Evolutionary conservation across 257 asterid species (phyloP).

Genomic region (Misopates orontium): DNA sequence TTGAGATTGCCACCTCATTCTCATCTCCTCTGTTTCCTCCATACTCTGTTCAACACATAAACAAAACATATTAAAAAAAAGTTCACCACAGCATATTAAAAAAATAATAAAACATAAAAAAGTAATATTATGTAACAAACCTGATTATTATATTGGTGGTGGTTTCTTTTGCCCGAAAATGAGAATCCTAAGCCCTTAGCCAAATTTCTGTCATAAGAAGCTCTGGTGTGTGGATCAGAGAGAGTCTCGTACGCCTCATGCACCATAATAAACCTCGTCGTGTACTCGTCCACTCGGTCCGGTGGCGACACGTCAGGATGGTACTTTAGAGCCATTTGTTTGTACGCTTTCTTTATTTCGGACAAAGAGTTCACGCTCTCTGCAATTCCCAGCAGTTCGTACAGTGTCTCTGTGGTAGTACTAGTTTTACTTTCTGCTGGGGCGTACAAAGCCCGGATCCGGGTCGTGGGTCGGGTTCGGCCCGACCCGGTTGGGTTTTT

Average conservation of each 20-base stretch:
- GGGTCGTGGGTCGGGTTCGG: conserved; percentile 2
- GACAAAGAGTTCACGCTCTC: conserved; percentile 18
- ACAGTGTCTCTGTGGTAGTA: conserved; percentile 23
- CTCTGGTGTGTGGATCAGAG: conserved; percentile 31
- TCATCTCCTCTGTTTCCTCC: not conserved
- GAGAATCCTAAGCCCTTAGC: not conserved
- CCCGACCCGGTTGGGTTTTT: not conserved
- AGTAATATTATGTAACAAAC: not conserved
- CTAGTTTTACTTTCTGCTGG: not conserved
- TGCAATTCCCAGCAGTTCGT: conserved; percentile 34
- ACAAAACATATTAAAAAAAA: not conserved
- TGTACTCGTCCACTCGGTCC: conserved; percentile 31
- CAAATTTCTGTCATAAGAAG: conserved; percentile 32
- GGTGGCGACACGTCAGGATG: conserved; percentile 42
- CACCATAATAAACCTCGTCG: conserved; percentile 32
- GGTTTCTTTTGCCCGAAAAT: not conserved
- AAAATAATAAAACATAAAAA: not conserved
- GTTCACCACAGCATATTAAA: not conserved
- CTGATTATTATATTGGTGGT: not conserved
- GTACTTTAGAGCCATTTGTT: conserved; percentile 34
- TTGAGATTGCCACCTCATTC: not conserved
- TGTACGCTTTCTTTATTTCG: conserved; percentile 37
- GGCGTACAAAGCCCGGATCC: not conserved
- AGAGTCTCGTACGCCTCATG: conserved; percentile 42
- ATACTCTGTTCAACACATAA: not conserved